These are phyloP conservation scores for Neocatenulostroma microsporum DNA, from an alignment of 2,329 filamentous ascomycete species.

Conservation along the genomic window DNA sequence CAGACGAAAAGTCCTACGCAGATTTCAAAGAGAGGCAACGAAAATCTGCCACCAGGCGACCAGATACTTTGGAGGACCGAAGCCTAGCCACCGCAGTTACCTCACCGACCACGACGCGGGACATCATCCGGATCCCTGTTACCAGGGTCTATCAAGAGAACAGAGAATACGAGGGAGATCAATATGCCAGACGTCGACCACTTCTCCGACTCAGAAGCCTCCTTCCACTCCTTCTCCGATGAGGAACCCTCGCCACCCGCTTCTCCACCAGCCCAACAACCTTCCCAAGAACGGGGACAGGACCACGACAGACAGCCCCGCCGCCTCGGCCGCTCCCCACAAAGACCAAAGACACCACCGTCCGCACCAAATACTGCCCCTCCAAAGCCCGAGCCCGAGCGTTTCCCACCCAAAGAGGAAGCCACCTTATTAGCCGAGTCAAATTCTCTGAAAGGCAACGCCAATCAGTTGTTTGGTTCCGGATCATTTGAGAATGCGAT, in stretches of 20 bases:
- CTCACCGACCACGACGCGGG: no score
- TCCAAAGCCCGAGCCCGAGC: conserved; percentile 13
- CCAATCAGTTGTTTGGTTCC: conserved; percentile 70
- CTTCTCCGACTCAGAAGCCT: conserved; percentile 24
- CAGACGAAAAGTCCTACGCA: no score
- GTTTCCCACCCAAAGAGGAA: conserved; percentile 39
- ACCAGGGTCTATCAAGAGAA: no score
- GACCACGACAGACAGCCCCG: no score
- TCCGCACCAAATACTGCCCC: not conserved
- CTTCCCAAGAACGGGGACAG: conserved; percentile 4
- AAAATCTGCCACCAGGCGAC: no score
- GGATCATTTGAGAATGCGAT: conserved; percentile 70
- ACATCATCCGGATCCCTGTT: no score
- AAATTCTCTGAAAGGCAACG: conserved; percentile 62
- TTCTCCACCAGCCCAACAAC: conserved; percentile 5
- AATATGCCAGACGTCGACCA: conserved; percentile 13
- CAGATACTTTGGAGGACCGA: no score
- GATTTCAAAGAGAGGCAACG: no score
- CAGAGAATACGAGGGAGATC: conserved; percentile 3
- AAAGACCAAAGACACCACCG: not conserved
- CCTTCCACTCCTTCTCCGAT: conserved; percentile 26
- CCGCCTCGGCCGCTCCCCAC: not conserved
- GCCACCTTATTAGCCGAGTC: conserved; percentile 60
- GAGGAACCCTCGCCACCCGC: conserved; percentile 16
- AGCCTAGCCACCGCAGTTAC: no score